Percentiles rank a stretch among this genome's conserved stretches.
These are phyloP conservation scores for Carex kokanica DNA, from an alignment of 176 grass and related monocot species.

Conservation along the genomic window DNA sequence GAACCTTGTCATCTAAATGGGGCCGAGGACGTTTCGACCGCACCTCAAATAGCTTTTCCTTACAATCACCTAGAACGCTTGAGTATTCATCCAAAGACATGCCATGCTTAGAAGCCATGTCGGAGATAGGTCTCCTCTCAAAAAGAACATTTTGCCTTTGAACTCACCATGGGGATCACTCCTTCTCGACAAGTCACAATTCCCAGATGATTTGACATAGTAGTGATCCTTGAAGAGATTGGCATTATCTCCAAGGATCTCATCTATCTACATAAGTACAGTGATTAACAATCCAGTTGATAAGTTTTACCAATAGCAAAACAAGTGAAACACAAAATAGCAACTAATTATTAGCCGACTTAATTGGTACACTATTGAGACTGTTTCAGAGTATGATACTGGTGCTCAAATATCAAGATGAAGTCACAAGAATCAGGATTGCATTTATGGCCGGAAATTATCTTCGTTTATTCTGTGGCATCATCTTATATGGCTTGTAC, in stretches of 20 bases:
- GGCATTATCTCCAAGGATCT: constrained; percentile 64
- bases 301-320: background rate
- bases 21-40: constrained; percentile 70
- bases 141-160: constrained; percentile 75
- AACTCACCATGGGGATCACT: constrained; percentile 95
- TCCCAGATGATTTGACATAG: constrained; percentile 90
- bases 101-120: constrained; percentile 57
- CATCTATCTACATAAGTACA: constrained; percentile 49
- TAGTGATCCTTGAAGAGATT: constrained; percentile 90
- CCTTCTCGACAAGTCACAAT: constrained; percentile 83
- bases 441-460: background rate
- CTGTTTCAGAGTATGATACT: background rate
- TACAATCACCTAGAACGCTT: constrained; percentile 56
- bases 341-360: background rate
- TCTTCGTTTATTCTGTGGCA: background rate
- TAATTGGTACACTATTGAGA: background rate
- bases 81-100: constrained; percentile 77
- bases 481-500: background rate
- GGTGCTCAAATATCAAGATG: background rate
- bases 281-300: background rate
- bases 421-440: background rate
- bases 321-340: background rate
- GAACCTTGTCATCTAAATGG: constrained; percentile 91
- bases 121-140: constrained; percentile 60
- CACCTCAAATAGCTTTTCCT: constrained; percentile 55